phyloP scores from a whole-genome alignment of 495 filamentous ascomycete species.

The Penicillium macrosclerotiorum region DNA sequence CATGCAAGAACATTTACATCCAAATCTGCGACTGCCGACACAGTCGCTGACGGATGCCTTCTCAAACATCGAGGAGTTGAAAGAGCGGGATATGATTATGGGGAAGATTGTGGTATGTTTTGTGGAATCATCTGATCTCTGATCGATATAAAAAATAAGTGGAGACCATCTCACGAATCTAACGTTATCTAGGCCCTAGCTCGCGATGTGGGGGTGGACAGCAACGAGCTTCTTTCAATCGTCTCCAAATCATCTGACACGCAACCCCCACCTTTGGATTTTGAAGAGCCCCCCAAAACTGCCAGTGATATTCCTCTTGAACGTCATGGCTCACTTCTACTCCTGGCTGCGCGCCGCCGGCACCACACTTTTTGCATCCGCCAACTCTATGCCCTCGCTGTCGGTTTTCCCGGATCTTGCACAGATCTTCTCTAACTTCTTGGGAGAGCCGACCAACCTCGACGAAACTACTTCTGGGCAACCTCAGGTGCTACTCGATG shows the following conservation, averaged over 20 bases:
- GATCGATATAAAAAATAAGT: too few relatives aligned
- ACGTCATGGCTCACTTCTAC: conserved; percentile 63
- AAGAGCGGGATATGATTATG: conserved; percentile 65
- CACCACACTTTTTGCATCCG: conserved; percentile 31
- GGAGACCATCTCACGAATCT: too few relatives aligned
- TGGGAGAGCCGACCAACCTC: conserved; percentile 46
- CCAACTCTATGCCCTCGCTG: conserved; percentile 31
- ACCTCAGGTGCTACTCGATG: conserved; percentile 41
- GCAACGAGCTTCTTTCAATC: conserved; percentile 50
- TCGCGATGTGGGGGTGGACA: conserved; percentile 61
- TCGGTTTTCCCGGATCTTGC: conserved; percentile 65
- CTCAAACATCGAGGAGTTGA: conserved; percentile 57
- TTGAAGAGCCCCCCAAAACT: conserved; percentile 42
- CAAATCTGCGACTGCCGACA: conserved; percentile 35
- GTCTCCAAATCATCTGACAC: conserved; percentile 27
- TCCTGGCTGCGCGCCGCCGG: conserved; percentile 54
- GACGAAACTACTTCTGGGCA: conserved; percentile 42
- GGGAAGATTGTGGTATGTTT: conserved; percentile 70
- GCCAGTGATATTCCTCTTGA: conserved; percentile 72
- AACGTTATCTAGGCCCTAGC: conserved; percentile 59
- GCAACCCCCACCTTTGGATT: conserved; percentile 41
- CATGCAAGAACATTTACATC: conserved; percentile 68
- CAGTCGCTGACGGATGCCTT: conserved; percentile 63
- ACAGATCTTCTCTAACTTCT: conserved; percentile 56
- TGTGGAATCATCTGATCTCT: too few relatives aligned